phyloP scores from a whole-genome alignment of 768 basidiomycete genomes.

The Imleria badia region DNA sequence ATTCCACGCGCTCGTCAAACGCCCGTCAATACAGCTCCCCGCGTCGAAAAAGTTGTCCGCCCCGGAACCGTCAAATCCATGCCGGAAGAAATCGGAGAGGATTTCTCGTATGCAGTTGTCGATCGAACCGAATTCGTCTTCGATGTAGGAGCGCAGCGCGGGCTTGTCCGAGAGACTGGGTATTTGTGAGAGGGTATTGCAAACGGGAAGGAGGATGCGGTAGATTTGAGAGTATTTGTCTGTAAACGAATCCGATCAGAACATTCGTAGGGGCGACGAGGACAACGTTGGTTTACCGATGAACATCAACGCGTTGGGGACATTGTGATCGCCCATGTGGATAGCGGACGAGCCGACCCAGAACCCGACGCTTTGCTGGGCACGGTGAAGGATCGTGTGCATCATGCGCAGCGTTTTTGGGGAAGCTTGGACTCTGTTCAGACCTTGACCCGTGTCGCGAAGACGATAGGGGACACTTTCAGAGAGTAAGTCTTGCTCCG shows the following conservation, averaged over 20 bases:
- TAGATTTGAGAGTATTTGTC: conserved; percentile 93
- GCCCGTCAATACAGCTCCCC: conserved; percentile 80
- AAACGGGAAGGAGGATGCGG: conserved; percentile 84
- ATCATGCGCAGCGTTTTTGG: conserved; percentile 91
- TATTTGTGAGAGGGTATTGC: conserved; percentile 76
- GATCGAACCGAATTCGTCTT: conserved; percentile 76
- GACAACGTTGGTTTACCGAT: conserved; percentile 46
- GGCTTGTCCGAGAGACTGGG: conserved; percentile 65
- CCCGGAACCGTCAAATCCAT: conserved; percentile 89
- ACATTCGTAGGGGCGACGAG: not conserved
- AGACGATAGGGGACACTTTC: conserved; percentile 74
- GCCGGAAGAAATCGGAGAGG: conserved; percentile 80
- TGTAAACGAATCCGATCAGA: conserved; percentile 14
- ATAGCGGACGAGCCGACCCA: conserved; percentile 89
- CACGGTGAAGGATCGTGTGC: conserved; percentile 82
- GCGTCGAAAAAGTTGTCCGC: conserved; percentile 91
- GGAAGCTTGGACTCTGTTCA: conserved; percentile 83
- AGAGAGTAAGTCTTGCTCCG: conserved; percentile 80
- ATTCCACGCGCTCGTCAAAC: conserved; percentile 89
- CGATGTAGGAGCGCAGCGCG: conserved; percentile 71
- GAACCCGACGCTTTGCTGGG: conserved; percentile 74
- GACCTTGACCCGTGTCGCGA: conserved; percentile 87
- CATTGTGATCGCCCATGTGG: conserved; percentile 83
- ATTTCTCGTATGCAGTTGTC: conserved; percentile 72
- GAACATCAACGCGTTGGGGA: conserved; percentile 70